Evolutionary conservation across 306 rosid genomes (phyloP).

Genomic region (Corylus americana): DNA sequence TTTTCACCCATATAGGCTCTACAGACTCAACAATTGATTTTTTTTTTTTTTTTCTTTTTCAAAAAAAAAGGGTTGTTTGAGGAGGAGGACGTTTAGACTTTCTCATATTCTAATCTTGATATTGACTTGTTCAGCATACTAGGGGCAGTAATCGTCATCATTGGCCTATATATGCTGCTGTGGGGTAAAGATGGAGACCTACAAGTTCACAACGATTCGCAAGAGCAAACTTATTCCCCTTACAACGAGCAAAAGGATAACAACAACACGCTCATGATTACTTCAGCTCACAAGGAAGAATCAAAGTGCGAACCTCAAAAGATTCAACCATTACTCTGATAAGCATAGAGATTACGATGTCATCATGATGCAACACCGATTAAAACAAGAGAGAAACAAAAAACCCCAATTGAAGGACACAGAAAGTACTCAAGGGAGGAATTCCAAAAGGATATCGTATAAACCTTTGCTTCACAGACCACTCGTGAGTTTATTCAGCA

Average conservation of each 20-base stretch:
- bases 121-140: conserved; percentile 53
- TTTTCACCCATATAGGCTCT: too few species aligned
- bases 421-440: background rate
- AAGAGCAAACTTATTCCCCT: conserved; percentile 26
- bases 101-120: background rate
- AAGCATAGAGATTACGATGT: background rate
- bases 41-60: too few species aligned
- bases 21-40: too few species aligned
- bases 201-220: conserved; percentile 31
- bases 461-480: background rate
- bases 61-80: too few species aligned
- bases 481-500: background rate
- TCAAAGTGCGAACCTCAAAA: background rate
- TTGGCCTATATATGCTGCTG: conserved; percentile 68
- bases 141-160: conserved; percentile 61
- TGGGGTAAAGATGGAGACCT: conserved; percentile 80
- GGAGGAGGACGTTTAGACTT: too few species aligned
- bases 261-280: conserved; percentile 6
- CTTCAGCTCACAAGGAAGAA: conserved; percentile 11
- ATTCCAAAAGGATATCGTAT: background rate
- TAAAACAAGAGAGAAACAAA: background rate
- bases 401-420: background rate
- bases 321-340: background rate
- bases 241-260: conserved; percentile 23
- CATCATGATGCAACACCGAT: background rate